Evolutionary conservation across 768 basidiomycete genomes (phyloP), one percentile per base, ranked within the genome.

Genomic region (Trametes meyenii): DNA sequence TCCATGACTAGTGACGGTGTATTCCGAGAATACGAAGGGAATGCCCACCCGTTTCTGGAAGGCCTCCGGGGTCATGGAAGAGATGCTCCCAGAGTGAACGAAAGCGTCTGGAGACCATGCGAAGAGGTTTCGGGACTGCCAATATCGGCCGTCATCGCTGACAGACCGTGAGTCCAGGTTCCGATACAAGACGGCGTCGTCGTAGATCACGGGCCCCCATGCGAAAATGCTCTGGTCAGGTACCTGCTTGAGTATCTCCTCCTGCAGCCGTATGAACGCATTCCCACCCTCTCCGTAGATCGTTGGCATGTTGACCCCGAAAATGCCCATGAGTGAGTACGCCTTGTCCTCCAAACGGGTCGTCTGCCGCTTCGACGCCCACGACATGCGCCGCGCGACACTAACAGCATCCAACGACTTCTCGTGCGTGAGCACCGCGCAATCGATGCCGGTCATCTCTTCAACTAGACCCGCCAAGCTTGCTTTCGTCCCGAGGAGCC

Each of bases 281-380:
- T 50, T 44, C 5, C n/a, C 45, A 21, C 60, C 64, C 36, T 65
- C 64, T 11, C 64, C 64, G 19, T 61, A 65, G 35, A 58, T 49
- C 14, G 55, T 61, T 39, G 59, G 50, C 55, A 65, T 60, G 45
- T 60, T 61, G 50, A 65, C 52, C n/a, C 55, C 60, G 42, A 65
- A 65, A 21, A 65, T 49, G 26, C 64, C 64, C 46, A 65, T 43
- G 21, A 65, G 64, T 24, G 64, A 61, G 46, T 65, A 61, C 40
- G 60, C 64, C 56, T 50, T 45, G 60, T 65, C 59, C 46, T 61
- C 64, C 26, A 50, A 50, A 11, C 59, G 53, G 1, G 64, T 65
- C 5, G 60, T 58, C 33, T 58, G 48, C 36, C 63, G 58, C 45
- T 53, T 64, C 50, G 64, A 23, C 38, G 64, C 64, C 64, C 64